Evolutionary conservation across 106 monocot species (phyloP), one percentile per base, ranked within the genome.

Genomic region (Platanthera guangdongensis): DNA sequence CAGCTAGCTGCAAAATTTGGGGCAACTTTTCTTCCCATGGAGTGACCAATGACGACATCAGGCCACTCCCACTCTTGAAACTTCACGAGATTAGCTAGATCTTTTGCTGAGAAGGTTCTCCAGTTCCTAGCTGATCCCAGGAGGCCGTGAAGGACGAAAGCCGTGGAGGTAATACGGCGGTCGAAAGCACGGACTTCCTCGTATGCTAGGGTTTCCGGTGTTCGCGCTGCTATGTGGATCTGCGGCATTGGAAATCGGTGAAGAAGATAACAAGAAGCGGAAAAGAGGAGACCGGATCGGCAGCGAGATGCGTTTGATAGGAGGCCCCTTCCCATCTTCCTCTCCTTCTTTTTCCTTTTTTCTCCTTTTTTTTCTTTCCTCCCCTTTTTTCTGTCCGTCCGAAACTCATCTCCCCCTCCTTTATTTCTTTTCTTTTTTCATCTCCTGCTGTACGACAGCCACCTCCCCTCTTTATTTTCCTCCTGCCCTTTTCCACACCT

Each of bases 1-100:
- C 88, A 86, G 63, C 94, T 99, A 47, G 78, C 67, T 10, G 85
- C 86, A 74, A 79, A 99, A 32, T 89, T 84, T 47, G 94, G 51
- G 12, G 88, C 97, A 71, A 99, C 92, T 74, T 99, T 99, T 76
- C 97, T 94, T 51, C 94, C 97, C 97, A 99, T 85, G 8, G 97
- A 99, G 71, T 99, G 97, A 10, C 91, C 97, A 48, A 99, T 82
- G 30, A 99, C 81, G 9, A 89, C 94, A 82, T 99, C 94, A 4
- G 97, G 97, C 97, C 97, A 99, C 22, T 65, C 54, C 94, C 91
- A 99, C n/a, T 82, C 81, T 28, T 81, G 77, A 64, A 73, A 76
- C 48, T 94, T 85, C 62, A 99, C 89, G 50, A 99, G 82, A 82
- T 90, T 84, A 71, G 97, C 91, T 74, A 99, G 39, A 52, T 52